Base-by-base conservation (phyloP, 306 rosid genomes). In the Quercus gilva region DNA sequence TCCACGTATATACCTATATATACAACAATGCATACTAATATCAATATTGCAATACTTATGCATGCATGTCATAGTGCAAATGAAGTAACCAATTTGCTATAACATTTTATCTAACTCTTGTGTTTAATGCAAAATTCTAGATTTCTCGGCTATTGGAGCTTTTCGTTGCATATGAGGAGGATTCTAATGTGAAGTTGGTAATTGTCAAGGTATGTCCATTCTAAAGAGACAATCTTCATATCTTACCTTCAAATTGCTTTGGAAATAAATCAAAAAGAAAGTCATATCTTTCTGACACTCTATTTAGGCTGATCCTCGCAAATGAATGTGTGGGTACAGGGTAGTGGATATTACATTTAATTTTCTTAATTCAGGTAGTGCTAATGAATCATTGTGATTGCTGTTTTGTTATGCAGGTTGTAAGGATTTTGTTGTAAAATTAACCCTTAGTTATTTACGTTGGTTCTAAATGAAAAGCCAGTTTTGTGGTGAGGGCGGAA, bases 151-250 rank as follows among this genome's bases (percentile, higher is more conserved):
- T 94, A 26, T 80, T 91, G 84, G 92, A 91, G 68, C 79, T 86
- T 74, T 89, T 92, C 68, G 33, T 74, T 17, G 76, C 89, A 2
- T 90, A 80, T 25, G 99, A 92, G 74, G 76, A 74, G 65, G 88
- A 92, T 80, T 67, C 92, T 76, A 86, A 82, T 81, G 85, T 92
- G 74, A 92, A 92, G 80, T 81, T 92, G 87, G 77, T 90, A 80
- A 26, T 94, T 56, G 35, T 92, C 77, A 92, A 94, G 99, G 99
- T 91, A 85, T 67, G 75, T 37, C 56, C 68, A 18, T 71, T 79
- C 28, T 58, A 65, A 45, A 8, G 6, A 35, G 29, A 56, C 52
- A 79, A 31, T 51, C 76, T 72, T 19, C 28, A 15, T 75, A 4
- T 55, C 37, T 13, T 19, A 74, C 65, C 67, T 51, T 55, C 18